Percentiles rank a stretch among this genome's conserved stretches.
These are phyloP conservation scores for Biscogniauxia marginata DNA, from an alignment of 2,329 filamentous ascomycete genomes.

Conservation along the genomic window DNA sequence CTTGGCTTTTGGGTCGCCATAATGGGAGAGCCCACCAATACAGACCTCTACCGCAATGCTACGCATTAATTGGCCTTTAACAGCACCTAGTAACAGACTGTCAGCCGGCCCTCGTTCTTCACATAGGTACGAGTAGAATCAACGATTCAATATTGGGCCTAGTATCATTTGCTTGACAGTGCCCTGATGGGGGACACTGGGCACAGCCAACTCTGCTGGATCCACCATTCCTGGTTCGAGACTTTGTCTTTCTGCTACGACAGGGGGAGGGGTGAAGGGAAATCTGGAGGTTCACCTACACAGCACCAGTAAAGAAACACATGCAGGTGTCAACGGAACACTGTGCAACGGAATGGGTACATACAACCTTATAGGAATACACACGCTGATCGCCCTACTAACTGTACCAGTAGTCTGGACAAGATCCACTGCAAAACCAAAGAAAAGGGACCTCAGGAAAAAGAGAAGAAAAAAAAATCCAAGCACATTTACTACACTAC, in stretches of 20 bases:
- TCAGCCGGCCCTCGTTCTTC: not conserved
- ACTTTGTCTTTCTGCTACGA: not conserved
- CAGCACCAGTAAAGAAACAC: not conserved
- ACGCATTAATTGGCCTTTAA: not conserved
- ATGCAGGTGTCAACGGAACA: not conserved
- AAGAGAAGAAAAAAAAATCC: too few relatives aligned
- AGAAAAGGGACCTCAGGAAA: too few relatives aligned
- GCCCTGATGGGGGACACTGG: not conserved
- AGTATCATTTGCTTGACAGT: not conserved
- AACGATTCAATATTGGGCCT: not conserved
- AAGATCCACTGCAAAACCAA: not conserved
- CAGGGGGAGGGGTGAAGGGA: not conserved
- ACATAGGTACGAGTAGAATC: not conserved
- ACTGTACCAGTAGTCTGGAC: not conserved
- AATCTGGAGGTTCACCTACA: not conserved
- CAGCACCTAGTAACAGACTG: not conserved
- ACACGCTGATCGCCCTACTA: not conserved
- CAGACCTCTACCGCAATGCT: not conserved
- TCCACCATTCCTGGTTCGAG: not conserved
- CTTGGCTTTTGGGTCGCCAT: not conserved
- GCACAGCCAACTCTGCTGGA: not conserved
- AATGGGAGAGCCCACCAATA: constrained; percentile 3
- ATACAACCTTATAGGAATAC: not conserved
- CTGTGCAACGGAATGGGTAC: not conserved
- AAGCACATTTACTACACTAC: too few relatives aligned